Evolutionary conservation across 495 filamentous ascomycete species (phyloP).

Genomic region (Tuber microsphaerosporum): DNA sequence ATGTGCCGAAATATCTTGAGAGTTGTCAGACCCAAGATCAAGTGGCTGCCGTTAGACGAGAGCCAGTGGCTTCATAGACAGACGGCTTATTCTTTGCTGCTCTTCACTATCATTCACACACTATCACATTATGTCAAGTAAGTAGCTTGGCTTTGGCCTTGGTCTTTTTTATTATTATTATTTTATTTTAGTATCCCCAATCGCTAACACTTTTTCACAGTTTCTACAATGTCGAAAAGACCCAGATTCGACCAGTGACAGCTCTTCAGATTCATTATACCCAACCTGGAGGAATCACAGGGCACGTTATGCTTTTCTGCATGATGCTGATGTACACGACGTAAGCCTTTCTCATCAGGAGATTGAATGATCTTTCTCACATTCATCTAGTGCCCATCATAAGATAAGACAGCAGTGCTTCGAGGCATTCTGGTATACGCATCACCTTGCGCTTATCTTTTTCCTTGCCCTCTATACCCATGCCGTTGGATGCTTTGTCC

Average conservation of each 20-base stretch:
- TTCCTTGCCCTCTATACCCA: constrained; percentile 90
- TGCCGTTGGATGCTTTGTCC: constrained; percentile 91
- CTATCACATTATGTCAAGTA: constrained; percentile 91
- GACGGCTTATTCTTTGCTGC: constrained; percentile 77
- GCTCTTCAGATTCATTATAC: constrained; percentile 93
- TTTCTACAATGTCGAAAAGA: constrained; percentile 91
- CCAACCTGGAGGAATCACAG: constrained; percentile 83
- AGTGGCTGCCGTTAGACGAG: constrained; percentile 86
- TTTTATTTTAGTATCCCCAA: background rate
- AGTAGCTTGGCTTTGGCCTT: constrained; percentile 40
- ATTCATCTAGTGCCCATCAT: constrained; percentile 55
- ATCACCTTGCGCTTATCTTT: constrained; percentile 96
- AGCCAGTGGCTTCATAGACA: constrained; percentile 96
- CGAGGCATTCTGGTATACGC: constrained; percentile 98
- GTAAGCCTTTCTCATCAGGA: background rate
- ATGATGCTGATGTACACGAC: constrained; percentile 99
- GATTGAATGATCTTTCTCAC: background rate
- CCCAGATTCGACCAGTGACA: constrained; percentile 68
- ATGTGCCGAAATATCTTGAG: constrained; percentile 89
- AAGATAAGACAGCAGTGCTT: constrained; percentile 94
- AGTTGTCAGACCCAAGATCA: constrained; percentile 75
- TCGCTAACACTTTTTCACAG: constrained; percentile 44
- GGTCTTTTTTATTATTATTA: no score
- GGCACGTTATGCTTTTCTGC: constrained; percentile 95
- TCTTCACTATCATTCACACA: constrained; percentile 74